Evolutionary conservation across 2,329 filamentous ascomycete species (phyloP).

Genomic region (Penicillium griseofulvum): DNA sequence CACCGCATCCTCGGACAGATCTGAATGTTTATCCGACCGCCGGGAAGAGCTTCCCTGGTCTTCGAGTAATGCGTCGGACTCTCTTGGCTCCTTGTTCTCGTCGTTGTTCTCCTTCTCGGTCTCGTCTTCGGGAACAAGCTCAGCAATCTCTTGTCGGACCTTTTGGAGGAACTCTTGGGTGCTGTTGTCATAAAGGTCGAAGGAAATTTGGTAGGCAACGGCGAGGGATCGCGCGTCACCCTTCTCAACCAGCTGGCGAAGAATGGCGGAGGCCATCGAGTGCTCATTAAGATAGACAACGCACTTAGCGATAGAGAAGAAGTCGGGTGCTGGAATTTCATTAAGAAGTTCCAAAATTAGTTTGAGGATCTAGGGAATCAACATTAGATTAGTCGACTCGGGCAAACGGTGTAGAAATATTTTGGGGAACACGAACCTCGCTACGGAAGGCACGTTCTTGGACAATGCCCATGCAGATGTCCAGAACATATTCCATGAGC

Average conservation of each 20-base stretch:
- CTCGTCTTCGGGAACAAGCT: constrained; percentile 45
- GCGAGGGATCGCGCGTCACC: constrained; percentile 76
- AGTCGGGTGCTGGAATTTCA: constrained; percentile 88
- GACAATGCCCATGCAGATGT: constrained; percentile 96
- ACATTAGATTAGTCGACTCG: neutral
- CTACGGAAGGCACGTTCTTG: constrained; percentile 85
- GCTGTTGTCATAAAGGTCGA: constrained; percentile 97
- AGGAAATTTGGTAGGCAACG: constrained; percentile 94
- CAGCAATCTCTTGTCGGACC: constrained; percentile 76
- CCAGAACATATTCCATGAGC: constrained; percentile 91
- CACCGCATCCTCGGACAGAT: constrained; percentile 49
- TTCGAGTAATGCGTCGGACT: constrained; percentile 59
- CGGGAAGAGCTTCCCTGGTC: constrained; percentile 45
- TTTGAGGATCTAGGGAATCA: constrained; percentile 65
- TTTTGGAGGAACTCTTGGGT: constrained; percentile 95
- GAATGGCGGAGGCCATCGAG: constrained; percentile 81
- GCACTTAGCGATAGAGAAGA: constrained; percentile 97
- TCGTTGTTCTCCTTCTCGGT: constrained; percentile 48
- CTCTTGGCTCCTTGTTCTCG: constrained; percentile 53
- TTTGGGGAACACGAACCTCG: constrained; percentile 48
- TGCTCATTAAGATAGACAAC: constrained; percentile 94
- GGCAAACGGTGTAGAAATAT: neutral
- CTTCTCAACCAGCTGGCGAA: constrained; percentile 75
- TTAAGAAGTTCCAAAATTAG: constrained; percentile 94
- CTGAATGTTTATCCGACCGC: constrained; percentile 42